Evolutionary conservation across 129 eudicot genomes (phyloP), one percentile per base, ranked within the genome.

Genomic region (Artemisia argyi): DNA sequence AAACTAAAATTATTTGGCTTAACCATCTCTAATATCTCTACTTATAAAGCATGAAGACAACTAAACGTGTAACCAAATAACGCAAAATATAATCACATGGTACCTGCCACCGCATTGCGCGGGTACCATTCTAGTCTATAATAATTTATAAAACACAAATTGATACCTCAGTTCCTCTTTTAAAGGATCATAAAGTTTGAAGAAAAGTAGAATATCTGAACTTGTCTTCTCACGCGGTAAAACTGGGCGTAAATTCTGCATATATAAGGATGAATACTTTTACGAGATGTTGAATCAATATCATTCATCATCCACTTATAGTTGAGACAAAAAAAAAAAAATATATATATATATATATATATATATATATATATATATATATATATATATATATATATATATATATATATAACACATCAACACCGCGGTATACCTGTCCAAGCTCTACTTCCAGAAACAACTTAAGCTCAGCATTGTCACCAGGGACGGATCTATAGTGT

Each of bases 121-220:
- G n/a, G n/a, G n/a, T n/a, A n/a, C n/a, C n/a, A n/a, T n/a, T n/a
- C n/a, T n/a, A n/a, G n/a, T n/a, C n/a, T 35, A 35, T 35, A 28
- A 42, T 14, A 61, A 61, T 6, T 61, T 28, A 61, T 61, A 61
- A 7, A 39, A 61, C 46, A 28, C 4, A 24, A 46, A 11, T 49
- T 11, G 13, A 17, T 80, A 89, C 96, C 96, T 75, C 6, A 89
- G 86, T 72, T 89, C 88, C 67, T 86, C 96, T 66, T 80, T 84
- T 68, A 75, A 62, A 62, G 96, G 92, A 76, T 89, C 90, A 53
- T 89, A 86, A 70, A 80, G 75, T 66, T 89, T 89, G 60, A 86
- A 84, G 68, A 89, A 86, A 52, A 89, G 78, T 62, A 84, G 78
- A 56, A 89, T 82, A 17, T 86, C 96, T 17, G 82, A 90, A 75